Base-by-base conservation (phyloP, 768 basidiomycete genomes). In the Lactifluus volemus region DNA sequence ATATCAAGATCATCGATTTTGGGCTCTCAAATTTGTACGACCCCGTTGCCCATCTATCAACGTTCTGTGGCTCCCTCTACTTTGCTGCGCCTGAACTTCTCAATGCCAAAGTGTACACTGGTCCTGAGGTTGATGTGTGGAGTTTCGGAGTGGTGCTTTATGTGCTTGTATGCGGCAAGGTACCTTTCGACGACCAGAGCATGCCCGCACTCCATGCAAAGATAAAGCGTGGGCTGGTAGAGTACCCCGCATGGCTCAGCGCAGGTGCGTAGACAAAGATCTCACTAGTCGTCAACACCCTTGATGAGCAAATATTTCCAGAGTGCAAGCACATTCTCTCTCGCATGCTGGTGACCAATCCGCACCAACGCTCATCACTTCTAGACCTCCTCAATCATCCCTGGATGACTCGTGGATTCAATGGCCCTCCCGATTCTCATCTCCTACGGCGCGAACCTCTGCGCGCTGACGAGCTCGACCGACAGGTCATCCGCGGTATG, bases 1-100 rank as follows among this genome's bases (percentile, higher is more conserved):
- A 98, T 76, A 98, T 98, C 80, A 99, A 98, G 81, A 98, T 98
- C 64, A 99, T 98, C 72, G 96, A 99, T 74, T 99, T 98, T 74
- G 97, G 97, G 51, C 80, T 99, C 8, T 98, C 96, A 2, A 99
- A 98, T 75, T 80, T 99, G 12, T 98, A 86, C 72, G 84, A 96
- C 68, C 96, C 97, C 2, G 69, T 75, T 9, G 68, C 74, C 52
- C 91, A 94, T 70, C 83, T 99, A 1, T 83, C 89, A 25, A 99
- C 97, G 0, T 99, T 99, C 71, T 99, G 97, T 68, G 96, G 97
- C 21, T 97, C 92, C 0, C 78, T 99, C 30, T 99, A 99, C 74
- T 99, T 99, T 75, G 97, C 97, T 36, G 97, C 97, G 0, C 97
- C 97, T 6, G 96, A 99, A 72, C 79, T 98, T 21, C 85, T 98